phyloP scores from a whole-genome alignment of 768 basidiomycete genomes.

The Tylopilus rubrobrunneus region DNA sequence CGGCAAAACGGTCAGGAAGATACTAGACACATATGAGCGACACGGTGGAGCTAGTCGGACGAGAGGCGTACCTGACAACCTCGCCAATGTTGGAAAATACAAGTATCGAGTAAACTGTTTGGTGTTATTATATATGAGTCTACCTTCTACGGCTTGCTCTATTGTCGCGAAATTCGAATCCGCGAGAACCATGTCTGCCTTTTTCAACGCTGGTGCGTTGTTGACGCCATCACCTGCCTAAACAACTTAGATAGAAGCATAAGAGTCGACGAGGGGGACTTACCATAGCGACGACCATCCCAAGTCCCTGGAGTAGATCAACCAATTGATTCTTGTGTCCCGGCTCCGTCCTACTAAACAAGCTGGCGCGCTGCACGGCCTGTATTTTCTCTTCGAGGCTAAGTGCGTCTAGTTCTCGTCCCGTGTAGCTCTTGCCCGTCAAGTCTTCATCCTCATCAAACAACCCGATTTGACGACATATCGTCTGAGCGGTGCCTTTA shows the following conservation, averaged over 20 bases:
- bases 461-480: conserved; percentile 94
- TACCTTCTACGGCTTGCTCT: conserved; percentile 92
- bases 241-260: not conserved
- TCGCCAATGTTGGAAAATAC: conserved; percentile 96
- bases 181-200: conserved; percentile 96
- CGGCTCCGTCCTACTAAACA: conserved; percentile 95
- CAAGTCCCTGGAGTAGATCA: conserved; percentile 86
- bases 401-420: conserved; percentile 83
- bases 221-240: conserved; percentile 98
- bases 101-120: conserved; percentile 99
- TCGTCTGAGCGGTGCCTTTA: conserved; percentile 95
- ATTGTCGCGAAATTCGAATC: conserved; percentile 98
- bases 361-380: conserved; percentile 81
- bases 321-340: conserved; percentile 94
- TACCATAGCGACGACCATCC: conserved; percentile 95
- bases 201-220: conserved; percentile 94
- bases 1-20: conserved; percentile 94
- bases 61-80: conserved; percentile 65
- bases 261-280: conserved; percentile 18
- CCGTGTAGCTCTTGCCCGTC: conserved; percentile 94
- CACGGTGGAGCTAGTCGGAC: not conserved
- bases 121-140: conserved; percentile 98
- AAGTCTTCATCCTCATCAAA: conserved; percentile 84
- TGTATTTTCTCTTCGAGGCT: conserved; percentile 74
- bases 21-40: conserved; percentile 41